These are phyloP conservation scores for Tuber aestivum DNA, from an alignment of 495 filamentous ascomycete species.

Conservation along the genomic window DNA sequence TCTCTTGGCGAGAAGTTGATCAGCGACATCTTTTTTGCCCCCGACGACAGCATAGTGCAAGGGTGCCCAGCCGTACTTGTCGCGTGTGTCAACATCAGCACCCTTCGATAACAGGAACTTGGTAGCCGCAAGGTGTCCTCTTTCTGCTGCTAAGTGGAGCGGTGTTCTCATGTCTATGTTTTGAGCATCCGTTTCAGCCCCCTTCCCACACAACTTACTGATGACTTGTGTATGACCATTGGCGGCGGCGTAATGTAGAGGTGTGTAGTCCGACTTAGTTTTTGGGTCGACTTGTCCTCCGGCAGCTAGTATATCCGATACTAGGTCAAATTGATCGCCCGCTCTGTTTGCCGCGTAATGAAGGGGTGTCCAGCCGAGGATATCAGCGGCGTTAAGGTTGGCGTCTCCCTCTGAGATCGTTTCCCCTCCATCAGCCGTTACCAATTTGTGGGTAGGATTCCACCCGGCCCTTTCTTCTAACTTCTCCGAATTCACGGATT, in stretches of 20 bases:
- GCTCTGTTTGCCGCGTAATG: constrained; percentile 18
- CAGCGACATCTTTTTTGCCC: background rate
- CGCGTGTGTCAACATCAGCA: background rate
- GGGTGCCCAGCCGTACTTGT: constrained; percentile 10
- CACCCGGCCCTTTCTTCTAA: background rate
- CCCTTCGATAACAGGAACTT: constrained; percentile 3
- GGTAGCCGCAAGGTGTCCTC: background rate
- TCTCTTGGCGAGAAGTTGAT: background rate
- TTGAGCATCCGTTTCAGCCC: background rate
- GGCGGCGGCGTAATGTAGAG: constrained; percentile 27
- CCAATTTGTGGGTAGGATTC: background rate
- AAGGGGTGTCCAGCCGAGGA: constrained; percentile 26
- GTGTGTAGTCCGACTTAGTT: constrained; percentile 8
- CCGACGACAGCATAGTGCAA: constrained; percentile 11
- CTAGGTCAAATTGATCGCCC: background rate
- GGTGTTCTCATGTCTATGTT: constrained; percentile 15
- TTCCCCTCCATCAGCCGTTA: background rate
- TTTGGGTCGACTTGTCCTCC: constrained; percentile 7
- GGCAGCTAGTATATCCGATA: constrained; percentile 4
- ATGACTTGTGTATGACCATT: background rate
- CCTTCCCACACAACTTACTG: background rate
- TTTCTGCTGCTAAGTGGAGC: constrained; percentile 24
- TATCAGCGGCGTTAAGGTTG: constrained; percentile 8
- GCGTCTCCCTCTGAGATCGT: background rate
- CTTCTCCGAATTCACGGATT: background rate